A percentile compares a stretch with the other conserved stretches of the same genome.
Evolutionary conservation across 331 rosid genomes (phyloP).

Genomic region (Arachis monticola): DNA sequence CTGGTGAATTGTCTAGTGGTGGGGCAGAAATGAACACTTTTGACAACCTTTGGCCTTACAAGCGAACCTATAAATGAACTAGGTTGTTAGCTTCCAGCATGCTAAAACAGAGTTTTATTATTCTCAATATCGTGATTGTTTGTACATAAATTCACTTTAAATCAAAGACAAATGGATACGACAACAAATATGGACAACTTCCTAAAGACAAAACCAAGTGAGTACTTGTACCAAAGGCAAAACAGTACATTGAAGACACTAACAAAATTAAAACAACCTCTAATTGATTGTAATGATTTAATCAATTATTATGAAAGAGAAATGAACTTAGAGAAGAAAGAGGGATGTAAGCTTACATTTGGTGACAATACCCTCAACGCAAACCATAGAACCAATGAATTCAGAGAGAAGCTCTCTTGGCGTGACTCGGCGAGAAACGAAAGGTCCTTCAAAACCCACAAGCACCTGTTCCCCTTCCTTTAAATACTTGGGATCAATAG

Average conservation of each 20-base stretch:
- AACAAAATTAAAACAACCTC: background rate
- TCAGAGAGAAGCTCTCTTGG: conserved; percentile 90
- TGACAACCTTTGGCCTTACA: conserved; percentile 97
- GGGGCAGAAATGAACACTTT: conserved; percentile 97
- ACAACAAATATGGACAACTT: background rate
- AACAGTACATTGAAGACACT: background rate
- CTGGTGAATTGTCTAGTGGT: conserved; percentile 68
- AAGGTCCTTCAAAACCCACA: conserved; percentile 95
- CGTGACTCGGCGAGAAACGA: conserved; percentile 87
- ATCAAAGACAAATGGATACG: background rate
- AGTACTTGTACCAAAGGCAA: conserved; percentile 1
- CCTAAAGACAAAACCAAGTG: conserved; percentile 4
- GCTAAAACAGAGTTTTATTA: background rate
- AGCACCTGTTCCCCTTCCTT: conserved; percentile 89
- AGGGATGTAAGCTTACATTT: conserved; percentile 60
- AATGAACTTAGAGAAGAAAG: background rate
- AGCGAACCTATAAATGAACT: conserved; percentile 73
- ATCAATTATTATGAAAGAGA: background rate
- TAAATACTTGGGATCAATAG: conserved; percentile 74
- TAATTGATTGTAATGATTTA: background rate
- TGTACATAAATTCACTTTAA: background rate
- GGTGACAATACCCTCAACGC: conserved; percentile 92
- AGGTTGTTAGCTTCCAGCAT: conserved; percentile 17
- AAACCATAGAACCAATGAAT: conserved; percentile 96
- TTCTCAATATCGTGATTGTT: background rate